These are phyloP conservation scores for Coniochaeta hoffmannii DNA, from an alignment of 2,329 filamentous ascomycete species.

Conservation along the genomic window DNA sequence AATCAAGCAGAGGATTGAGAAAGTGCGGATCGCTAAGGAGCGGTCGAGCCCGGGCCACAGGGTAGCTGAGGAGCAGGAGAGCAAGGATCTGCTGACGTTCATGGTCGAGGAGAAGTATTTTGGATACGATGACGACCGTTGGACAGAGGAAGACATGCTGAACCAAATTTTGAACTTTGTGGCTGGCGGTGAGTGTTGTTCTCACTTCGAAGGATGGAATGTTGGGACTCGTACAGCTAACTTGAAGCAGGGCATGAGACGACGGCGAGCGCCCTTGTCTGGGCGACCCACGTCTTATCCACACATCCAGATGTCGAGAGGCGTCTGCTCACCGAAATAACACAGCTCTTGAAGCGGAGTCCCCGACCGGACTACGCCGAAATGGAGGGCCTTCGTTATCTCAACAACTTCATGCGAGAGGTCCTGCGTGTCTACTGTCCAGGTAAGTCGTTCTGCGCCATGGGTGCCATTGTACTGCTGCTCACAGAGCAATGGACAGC, in stretches of 20 bases:
- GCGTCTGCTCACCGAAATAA: slow-evolving; percentile 30
- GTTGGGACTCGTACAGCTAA: neutral
- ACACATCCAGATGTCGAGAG: slow-evolving; percentile 27
- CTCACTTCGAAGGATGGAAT: neutral
- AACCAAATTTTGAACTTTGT: neutral
- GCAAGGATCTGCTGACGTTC: slow-evolving; percentile 35
- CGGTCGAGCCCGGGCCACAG: neutral
- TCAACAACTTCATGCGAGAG: slow-evolving; percentile 36
- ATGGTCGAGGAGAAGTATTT: slow-evolving; percentile 15
- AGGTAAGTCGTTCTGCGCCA: slow-evolving; percentile 4
- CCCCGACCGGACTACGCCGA: slow-evolving; percentile 27
- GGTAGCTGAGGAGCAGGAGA: slow-evolving; percentile 20
- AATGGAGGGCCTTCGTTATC: slow-evolving; percentile 29
- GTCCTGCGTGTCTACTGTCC: slow-evolving; percentile 32
- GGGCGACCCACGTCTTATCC: slow-evolving; percentile 31
- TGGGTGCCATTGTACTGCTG: neutral
- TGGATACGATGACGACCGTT: neutral
- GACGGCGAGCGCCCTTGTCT: slow-evolving; percentile 31
- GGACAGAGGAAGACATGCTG: slow-evolving; percentile 5
- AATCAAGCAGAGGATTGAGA: slow-evolving; percentile 17
- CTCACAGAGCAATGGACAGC: slow-evolving; percentile 3
- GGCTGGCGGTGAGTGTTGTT: neutral
- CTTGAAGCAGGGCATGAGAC: slow-evolving; percentile 33
- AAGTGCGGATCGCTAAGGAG: slow-evolving; percentile 7
- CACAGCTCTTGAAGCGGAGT: slow-evolving; percentile 18